A percentile compares a stretch with the other conserved stretches of the same genome.
phyloP scores from a whole-genome alignment of 108 stramenopile genomes.

The Fragilaria crotonensis region DNA sequence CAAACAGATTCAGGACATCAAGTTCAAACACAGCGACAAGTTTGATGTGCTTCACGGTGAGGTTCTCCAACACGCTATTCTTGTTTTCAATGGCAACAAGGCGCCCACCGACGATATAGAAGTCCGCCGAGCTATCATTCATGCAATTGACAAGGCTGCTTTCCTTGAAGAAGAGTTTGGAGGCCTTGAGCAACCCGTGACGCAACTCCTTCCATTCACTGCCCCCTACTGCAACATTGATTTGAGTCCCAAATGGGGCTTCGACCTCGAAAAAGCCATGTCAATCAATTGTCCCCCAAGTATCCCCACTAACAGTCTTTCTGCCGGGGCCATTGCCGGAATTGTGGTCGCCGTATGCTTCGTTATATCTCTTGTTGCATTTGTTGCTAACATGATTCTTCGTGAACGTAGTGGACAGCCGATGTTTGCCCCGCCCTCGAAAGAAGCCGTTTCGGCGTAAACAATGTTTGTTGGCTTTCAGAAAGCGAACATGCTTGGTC shows the following conservation, averaged over 20 bases:
- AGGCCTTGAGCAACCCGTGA: conserved; percentile 40
- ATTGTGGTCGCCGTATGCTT: conserved; percentile 19
- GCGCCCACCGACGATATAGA: conserved; percentile 40
- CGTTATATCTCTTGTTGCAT: conserved; percentile 9
- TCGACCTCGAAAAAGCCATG: conserved; percentile 56
- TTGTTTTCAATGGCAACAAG: conserved; percentile 43
- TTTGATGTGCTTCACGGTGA: conserved; percentile 37
- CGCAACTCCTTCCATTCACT: conserved; percentile 29
- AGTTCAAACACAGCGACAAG: conserved; percentile 24
- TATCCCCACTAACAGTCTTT: not conserved
- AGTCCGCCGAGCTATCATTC: conserved; percentile 51
- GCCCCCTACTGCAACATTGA: conserved; percentile 62
- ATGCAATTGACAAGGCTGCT: conserved; percentile 50
- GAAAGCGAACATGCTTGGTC: no score
- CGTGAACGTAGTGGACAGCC: conserved; percentile 40
- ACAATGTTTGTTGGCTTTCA: no score
- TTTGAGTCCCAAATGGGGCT: conserved; percentile 51
- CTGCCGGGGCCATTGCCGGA: conserved; percentile 22
- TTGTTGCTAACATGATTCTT: conserved; percentile 29
- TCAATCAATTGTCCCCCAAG: conserved; percentile 34
- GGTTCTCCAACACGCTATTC: conserved; percentile 40
- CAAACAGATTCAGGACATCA: conserved; percentile 26
- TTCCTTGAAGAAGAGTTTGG: conserved; percentile 50
- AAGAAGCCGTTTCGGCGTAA: no score
- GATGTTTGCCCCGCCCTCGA: no score